Evolutionary conservation across 2,329 filamentous ascomycete genomes (phyloP), one percentile per base, ranked within the genome.

Genomic region (Stemphylium lycopersici): DNA sequence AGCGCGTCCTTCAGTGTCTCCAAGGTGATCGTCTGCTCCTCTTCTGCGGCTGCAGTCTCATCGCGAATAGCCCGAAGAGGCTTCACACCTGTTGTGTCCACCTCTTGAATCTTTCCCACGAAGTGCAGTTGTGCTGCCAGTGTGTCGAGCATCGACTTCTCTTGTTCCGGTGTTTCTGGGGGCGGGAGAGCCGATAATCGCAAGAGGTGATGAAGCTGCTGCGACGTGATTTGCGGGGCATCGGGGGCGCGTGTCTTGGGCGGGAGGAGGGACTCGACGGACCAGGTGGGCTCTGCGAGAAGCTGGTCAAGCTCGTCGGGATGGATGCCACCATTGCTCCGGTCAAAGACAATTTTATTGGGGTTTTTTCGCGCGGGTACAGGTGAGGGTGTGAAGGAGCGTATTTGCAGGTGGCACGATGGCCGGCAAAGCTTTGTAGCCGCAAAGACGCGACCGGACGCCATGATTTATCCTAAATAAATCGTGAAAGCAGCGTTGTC

Each of bases 61-160:
- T 98, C 93, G 48, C 91, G 86, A 52, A 98, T 88, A 39, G 88
- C 88, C 45, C 85, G 82, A 38, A 99, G 77, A 0, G 95, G 93
- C 51, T 86, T 81, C 0, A 97, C 80, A 3, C 83, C 86, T 0
- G 81, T 77, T 0, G 91, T 93, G 72, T 96, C 84, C 43, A 96
- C 88, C 39, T 82, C 79, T 69, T 96, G 93, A 16, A 98, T 87
- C 58, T 91, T 86, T 57, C 85, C 87, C n/a, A 98, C 92, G 70
- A 99, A 99, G 68, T 90, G 88, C 0, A 99, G 84, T 71, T 99
- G 95, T 29, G 89, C 86, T 47, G 87, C 83, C 2, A 99, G 82
- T 1, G 88, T 93, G 18, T 83, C 71, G 3, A 96, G 82, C 85
- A 96, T 91, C 22, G 81, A 77, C 0, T 79, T 67, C 72, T 96